Evolutionary conservation across 2,329 filamentous ascomycete genomes (phyloP).

Genomic region (Paecilomyces sp.): DNA sequence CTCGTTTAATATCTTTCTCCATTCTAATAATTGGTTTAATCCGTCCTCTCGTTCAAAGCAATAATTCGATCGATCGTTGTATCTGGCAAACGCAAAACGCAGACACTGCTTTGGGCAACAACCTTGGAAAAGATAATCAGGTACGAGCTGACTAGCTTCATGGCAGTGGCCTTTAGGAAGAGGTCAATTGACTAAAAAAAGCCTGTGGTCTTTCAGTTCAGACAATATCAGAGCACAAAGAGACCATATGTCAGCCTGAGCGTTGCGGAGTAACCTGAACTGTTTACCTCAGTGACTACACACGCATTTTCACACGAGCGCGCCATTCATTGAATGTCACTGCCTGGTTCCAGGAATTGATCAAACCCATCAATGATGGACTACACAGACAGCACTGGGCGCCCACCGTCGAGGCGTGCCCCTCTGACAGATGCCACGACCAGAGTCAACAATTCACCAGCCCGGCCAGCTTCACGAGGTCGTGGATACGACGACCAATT

Average conservation of each 20-base stretch:
- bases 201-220: neutral
- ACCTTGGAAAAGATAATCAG: neutral
- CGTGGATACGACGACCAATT: constrained; percentile 10
- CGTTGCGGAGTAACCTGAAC: neutral
- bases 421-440: constrained; percentile 45
- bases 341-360: neutral
- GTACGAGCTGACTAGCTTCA: neutral
- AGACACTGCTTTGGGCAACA: too few species aligned
- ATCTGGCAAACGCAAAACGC: neutral
- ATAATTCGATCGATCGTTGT: neutral
- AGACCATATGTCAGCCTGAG: neutral
- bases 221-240: neutral
- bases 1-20: neutral
- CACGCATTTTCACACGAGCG: neutral
- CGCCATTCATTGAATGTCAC: neutral
- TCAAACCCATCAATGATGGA: constrained; percentile 16
- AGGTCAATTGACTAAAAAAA: neutral
- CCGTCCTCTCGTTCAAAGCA: neutral
- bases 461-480: constrained; percentile 9
- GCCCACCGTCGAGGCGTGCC: constrained; percentile 16
- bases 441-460: constrained; percentile 39
- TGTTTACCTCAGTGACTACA: neutral
- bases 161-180: neutral
- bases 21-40: neutral
- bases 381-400: constrained; percentile 4